phyloP scores from a whole-genome alignment of 2,329 filamentous ascomycete species.

The Aspergillus sp. region DNA sequence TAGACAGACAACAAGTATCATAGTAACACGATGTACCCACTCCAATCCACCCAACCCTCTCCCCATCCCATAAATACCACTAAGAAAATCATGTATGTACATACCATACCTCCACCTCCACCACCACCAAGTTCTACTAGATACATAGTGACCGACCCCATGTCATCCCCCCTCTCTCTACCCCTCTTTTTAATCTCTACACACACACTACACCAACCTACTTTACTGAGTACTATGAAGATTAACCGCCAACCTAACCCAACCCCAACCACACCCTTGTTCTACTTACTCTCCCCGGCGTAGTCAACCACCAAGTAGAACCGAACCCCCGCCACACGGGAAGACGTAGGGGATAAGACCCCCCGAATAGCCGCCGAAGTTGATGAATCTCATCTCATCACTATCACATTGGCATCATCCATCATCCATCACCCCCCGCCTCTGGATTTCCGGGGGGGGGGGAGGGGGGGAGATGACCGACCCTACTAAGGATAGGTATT shows the following conservation, averaged over 20 bases:
- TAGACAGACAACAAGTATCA: too few species aligned
- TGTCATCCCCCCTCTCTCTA: neutral
- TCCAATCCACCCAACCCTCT: neutral
- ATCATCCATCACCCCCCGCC: too few species aligned
- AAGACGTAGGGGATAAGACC: neutral
- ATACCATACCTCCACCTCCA: neutral
- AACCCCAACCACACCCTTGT: neutral
- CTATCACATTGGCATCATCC: neutral
- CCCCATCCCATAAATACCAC: neutral
- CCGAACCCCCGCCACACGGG: neutral
- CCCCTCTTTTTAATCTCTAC: neutral
- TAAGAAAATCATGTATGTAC: neutral
- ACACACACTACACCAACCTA: neutral
- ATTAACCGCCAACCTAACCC: neutral
- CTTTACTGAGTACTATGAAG: too few species aligned
- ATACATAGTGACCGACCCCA: neutral
- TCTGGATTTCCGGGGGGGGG: too few species aligned
- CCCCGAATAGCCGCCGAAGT: neutral
- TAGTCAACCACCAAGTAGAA: too few species aligned
- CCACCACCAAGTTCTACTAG: neutral
- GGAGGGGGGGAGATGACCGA: too few species aligned
- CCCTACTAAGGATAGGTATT: too few species aligned
- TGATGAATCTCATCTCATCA: neutral
- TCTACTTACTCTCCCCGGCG: neutral
- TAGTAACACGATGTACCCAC: neutral